A percentile compares a stretch with the other conserved stretches of the same genome.
Conservation (phyloP, 306 rosid species). For the Cicer arietinum region DNA sequence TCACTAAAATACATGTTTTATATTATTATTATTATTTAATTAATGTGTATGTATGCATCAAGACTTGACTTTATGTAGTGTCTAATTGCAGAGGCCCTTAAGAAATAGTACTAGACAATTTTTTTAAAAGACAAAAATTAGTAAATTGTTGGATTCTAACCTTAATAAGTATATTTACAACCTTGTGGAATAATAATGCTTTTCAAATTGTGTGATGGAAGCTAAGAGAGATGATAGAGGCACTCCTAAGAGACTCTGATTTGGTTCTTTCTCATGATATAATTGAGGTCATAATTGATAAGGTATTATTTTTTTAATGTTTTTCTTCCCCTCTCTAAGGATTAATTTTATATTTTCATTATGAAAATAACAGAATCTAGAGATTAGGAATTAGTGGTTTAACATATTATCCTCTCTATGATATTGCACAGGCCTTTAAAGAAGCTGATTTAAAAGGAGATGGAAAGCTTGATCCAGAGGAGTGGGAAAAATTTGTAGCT, state of each 20-base stretch:
- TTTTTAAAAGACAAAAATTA: no score
- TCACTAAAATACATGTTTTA: no score
- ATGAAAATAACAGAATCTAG: constrained; percentile 17
- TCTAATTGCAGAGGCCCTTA: no score
- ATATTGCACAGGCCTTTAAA: constrained; percentile 51
- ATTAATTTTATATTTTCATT: constrained; percentile 7
- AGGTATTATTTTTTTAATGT: constrained; percentile 40
- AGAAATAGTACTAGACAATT: no score
- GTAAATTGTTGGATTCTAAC: no score
- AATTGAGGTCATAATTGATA: constrained; percentile 56
- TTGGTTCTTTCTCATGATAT: constrained; percentile 57
- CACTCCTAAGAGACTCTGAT: constrained; percentile 60
- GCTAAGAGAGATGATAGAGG: constrained; percentile 66
- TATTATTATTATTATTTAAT: no score
- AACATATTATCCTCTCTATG: background rate
- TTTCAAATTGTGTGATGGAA: constrained; percentile 41
- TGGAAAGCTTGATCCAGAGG: constrained; percentile 58
- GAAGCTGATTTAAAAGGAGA: constrained; percentile 69
- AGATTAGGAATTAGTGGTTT: background rate
- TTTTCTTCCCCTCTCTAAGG: background rate
- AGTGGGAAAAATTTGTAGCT: constrained; percentile 51
- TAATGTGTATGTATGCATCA: no score
- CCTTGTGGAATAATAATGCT: constrained; percentile 4
- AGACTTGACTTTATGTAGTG: no score
- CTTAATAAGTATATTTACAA: background rate